Evolutionary conservation across 331 rosid species (phyloP), one percentile per base, ranked within the genome.

Genomic region (Quercus lobata): DNA sequence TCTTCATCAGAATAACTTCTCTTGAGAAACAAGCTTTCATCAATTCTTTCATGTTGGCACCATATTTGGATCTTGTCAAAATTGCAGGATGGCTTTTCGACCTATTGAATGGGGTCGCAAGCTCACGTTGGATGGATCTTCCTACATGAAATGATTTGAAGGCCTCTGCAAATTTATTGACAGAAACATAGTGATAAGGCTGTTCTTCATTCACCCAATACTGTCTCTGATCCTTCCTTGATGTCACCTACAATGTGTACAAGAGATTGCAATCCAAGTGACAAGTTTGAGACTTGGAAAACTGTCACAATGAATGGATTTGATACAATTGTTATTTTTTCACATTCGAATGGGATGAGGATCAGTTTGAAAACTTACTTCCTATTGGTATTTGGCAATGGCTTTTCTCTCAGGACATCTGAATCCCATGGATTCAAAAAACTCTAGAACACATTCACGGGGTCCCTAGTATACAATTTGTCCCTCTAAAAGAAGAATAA

Each of bases 351-450:
- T 1, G 63, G 63, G 27, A 57, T 57, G 9, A n/a, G 63, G 63
- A 57, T 6, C 24, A 35, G 14, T 19, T 35, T 69, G 72, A 5
- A 60, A 14, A 69, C 87, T 80, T 63, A 86, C 89, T 86, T 86
- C 89, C 57, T 82, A 85, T 1, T 83, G 77, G 71, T 77, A 86
- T 79, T 86, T 85, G 1, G 87, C 87, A 16, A 83, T 79, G 58
- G 79, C 89, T 78, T 86, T 86, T 72, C 79, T 80, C 46, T 79
- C 70, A 3, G 89, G 89, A 86, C 81, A 86, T 55, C 21, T 80
- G 75, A 86, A 86, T 18, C 85, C 89, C 83, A 83, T 71, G 77
- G 32, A 83, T 57, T 83, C 87, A 61, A 86, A 83, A 75, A 86
- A 83, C 56, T 83, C 76, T 1, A 83, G 87, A 15, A 86, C 76